Conservation (phyloP, 2,329 filamentous ascomycete species). For the Penicillium sclerotiorum region DNA sequence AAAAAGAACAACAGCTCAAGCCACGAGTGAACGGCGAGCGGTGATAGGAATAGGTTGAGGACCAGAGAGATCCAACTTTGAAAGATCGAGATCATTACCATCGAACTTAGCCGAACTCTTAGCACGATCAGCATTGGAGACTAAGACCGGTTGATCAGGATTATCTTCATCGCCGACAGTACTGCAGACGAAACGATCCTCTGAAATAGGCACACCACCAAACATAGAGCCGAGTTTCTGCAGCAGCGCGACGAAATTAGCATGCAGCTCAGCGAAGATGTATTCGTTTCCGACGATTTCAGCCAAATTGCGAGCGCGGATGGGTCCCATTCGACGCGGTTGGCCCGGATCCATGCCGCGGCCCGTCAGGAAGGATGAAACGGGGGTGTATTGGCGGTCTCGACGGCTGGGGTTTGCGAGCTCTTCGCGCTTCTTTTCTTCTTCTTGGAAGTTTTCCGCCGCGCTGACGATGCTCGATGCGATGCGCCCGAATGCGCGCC, state of each 20-base stretch:
- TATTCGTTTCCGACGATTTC: constrained; percentile 62
- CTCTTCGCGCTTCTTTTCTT: constrained; percentile 48
- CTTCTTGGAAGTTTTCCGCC: constrained; percentile 49
- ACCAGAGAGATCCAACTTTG: constrained; percentile 36
- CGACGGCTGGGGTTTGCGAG: constrained; percentile 29
- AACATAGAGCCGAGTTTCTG: constrained; percentile 51
- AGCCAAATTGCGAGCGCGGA: constrained; percentile 58
- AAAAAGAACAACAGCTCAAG: constrained; percentile 24
- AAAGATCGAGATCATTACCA: constrained; percentile 35
- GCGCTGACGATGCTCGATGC: constrained; percentile 55
- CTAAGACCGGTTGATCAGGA: constrained; percentile 24
- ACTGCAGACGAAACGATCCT: constrained; percentile 46
- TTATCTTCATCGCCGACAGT: constrained; percentile 36
- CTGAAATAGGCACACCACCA: constrained; percentile 46
- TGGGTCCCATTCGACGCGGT: constrained; percentile 55
- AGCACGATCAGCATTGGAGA: constrained; percentile 23
- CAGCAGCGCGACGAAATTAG: constrained; percentile 55
- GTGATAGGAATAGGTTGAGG: constrained; percentile 44
- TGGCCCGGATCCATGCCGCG: constrained; percentile 59
- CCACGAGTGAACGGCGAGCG: constrained; percentile 38
- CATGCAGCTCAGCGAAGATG: constrained; percentile 61
- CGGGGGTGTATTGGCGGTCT: constrained; percentile 53
- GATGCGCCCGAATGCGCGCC: constrained; percentile 58
- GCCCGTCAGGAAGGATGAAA: constrained; percentile 61
- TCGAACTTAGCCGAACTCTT: constrained; percentile 28